phyloP scores from a whole-genome alignment of 352 stramenopile genomes.

The Hyaloperonospora arabidopsidis region DNA sequence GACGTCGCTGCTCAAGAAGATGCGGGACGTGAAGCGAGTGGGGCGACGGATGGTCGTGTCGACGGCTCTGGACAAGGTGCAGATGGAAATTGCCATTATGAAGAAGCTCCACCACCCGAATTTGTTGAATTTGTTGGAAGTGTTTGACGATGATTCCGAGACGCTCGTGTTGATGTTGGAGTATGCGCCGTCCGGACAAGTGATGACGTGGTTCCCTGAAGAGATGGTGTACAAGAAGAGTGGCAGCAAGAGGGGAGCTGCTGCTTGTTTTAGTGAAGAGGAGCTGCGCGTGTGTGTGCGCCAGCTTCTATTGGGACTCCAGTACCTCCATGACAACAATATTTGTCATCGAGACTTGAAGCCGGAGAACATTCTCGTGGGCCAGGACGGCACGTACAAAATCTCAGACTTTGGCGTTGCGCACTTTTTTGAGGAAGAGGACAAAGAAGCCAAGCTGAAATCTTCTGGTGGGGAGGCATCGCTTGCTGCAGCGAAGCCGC shows the following conservation, averaged over 20 bases:
- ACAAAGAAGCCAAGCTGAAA: slow-evolving; percentile 23
- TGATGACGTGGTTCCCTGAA: slow-evolving; percentile 78
- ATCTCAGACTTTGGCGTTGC: slow-evolving; percentile 83
- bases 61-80: slow-evolving; percentile 80
- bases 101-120: slow-evolving; percentile 80
- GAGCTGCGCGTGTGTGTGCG: slow-evolving; percentile 58
- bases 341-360: slow-evolving; percentile 85
- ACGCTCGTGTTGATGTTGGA: slow-evolving; percentile 82
- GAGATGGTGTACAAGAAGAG: slow-evolving; percentile 44
- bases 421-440: slow-evolving; percentile 71
- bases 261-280: slow-evolving; percentile 38
- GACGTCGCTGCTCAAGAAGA: slow-evolving; percentile 79
- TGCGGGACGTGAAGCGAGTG: slow-evolving; percentile 80
- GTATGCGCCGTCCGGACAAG: slow-evolving; percentile 69
- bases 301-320: slow-evolving; percentile 64
- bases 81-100: slow-evolving; percentile 86
- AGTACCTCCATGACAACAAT: slow-evolving; percentile 80
- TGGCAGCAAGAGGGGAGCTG: slow-evolving; percentile 11
- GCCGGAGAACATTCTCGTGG: slow-evolving; percentile 78
- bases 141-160: slow-evolving; percentile 79
- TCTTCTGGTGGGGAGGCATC: not conserved
- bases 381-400: slow-evolving; percentile 61
- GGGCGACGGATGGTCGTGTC: slow-evolving; percentile 78
- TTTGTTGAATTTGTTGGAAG: slow-evolving; percentile 71
- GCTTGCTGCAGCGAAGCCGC: slow-evolving; percentile 12